These are phyloP conservation scores for Stephanodiscus minutulus DNA, from an alignment of 108 stramenopile species.

Conservation along the genomic window DNA sequence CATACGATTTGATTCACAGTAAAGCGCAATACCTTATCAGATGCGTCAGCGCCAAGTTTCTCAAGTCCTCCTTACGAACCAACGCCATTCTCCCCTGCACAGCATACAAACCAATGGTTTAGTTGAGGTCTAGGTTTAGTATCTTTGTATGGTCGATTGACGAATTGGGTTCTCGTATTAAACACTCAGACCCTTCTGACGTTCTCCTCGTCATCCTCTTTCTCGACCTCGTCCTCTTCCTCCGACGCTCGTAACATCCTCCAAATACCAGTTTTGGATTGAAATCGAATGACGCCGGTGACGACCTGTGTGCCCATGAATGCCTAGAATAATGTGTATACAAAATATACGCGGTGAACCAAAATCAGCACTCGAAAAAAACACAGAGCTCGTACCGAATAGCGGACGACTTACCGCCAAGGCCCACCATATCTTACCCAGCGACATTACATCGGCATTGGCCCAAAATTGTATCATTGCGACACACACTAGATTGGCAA, in stretches of 20 bases:
- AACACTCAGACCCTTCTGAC: too few relatives aligned
- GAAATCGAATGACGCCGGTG: slow-evolving; percentile 62
- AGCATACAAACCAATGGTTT: too few relatives aligned
- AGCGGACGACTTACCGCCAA: slow-evolving; percentile 40
- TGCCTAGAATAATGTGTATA: too few relatives aligned
- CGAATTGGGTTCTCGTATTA: too few relatives aligned
- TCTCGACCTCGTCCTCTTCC: too few relatives aligned
- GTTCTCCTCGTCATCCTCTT: background rate
- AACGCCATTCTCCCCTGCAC: too few relatives aligned
- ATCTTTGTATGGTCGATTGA: too few relatives aligned
- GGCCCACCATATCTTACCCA: slow-evolving; percentile 87
- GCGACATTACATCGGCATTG: slow-evolving; percentile 36
- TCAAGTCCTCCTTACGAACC: too few relatives aligned
- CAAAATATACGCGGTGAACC: background rate
- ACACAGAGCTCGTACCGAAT: background rate
- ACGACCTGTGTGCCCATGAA: slow-evolving; percentile 87
- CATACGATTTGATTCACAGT: too few relatives aligned
- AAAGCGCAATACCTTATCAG: too few relatives aligned
- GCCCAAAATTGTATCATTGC: slow-evolving; percentile 66
- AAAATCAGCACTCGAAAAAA: background rate
- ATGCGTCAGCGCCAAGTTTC: too few relatives aligned
- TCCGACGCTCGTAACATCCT: slow-evolving; percentile 49
- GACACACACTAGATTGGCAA: slow-evolving; percentile 81
- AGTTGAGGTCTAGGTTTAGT: too few relatives aligned
- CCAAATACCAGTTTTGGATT: slow-evolving; percentile 81